Conservation (phyloP, 176 grass and related monocot genomes). For the Juncus inflexus region DNA sequence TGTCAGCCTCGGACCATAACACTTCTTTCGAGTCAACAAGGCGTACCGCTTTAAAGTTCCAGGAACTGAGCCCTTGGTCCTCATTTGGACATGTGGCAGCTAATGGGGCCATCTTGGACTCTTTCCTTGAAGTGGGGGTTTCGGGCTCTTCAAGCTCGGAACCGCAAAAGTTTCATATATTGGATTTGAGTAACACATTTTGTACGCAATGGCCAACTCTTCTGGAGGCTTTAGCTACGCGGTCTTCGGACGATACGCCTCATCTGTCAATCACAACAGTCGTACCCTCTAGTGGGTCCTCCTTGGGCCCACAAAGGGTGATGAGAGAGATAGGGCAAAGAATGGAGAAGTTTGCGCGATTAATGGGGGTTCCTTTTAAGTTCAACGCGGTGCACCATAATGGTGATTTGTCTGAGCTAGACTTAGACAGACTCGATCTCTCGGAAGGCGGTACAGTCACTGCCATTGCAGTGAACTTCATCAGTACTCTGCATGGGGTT, state of each 20-base stretch:
- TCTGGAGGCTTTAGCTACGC: constrained; percentile 85
- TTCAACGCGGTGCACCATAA: constrained; percentile 81
- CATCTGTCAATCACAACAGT: constrained; percentile 93
- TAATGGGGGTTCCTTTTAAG: constrained; percentile 93
- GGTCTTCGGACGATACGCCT: constrained; percentile 91
- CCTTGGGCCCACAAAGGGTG: constrained; percentile 61
- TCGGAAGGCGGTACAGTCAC: constrained; percentile 37
- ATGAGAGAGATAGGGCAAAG: constrained; percentile 94
- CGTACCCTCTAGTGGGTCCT: constrained; percentile 48
- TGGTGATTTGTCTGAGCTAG: constrained; percentile 73
- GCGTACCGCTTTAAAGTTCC: constrained; percentile 79
- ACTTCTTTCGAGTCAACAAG: constrained; percentile 90
- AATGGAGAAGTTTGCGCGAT: constrained; percentile 97
- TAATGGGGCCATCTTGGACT: constrained; percentile 93
- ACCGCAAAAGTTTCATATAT: constrained; percentile 74
- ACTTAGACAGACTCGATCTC: constrained; percentile 71
- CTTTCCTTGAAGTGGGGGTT: constrained; percentile 71
- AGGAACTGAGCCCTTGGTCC: constrained; percentile 97
- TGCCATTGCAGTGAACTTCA: constrained; percentile 73
- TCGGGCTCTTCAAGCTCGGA: constrained; percentile 36
- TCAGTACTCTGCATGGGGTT: constrained; percentile 69
- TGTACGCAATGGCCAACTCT: constrained; percentile 99
- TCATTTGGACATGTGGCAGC: constrained; percentile 95
- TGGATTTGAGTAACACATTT: constrained; percentile 96
- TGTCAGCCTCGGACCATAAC: constrained; percentile 66